Percentiles rank a stretch among this genome's conserved stretches.
These are phyloP conservation scores for Fusarium coffeatum DNA, from an alignment of 2,329 filamentous ascomycete species.

Conservation along the genomic window DNA sequence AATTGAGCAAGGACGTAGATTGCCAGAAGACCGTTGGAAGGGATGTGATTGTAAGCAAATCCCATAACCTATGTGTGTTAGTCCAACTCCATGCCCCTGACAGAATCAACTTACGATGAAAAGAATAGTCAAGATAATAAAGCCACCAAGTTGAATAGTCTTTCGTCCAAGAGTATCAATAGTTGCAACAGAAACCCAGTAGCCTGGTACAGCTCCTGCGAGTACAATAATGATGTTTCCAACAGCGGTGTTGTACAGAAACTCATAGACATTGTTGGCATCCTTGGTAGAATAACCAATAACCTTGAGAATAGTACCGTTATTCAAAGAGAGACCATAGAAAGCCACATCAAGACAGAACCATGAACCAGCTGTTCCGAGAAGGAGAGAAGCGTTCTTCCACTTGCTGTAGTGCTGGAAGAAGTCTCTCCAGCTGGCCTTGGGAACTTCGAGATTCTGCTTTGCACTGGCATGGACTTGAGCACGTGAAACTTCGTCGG, in stretches of 20 bases:
- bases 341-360: conserved; percentile 75
- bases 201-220: conserved; percentile 82
- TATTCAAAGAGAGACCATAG: conserved; percentile 80
- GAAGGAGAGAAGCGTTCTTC: conserved; percentile 77
- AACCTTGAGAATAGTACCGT: conserved; percentile 74
- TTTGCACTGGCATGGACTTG: conserved; percentile 65
- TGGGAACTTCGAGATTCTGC: conserved; percentile 69
- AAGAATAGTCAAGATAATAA: conserved; percentile 69
- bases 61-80: conserved; percentile 61
- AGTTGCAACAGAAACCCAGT: conserved; percentile 81
- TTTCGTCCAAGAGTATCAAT: conserved; percentile 82
- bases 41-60: conserved; percentile 67
- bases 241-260: conserved; percentile 78
- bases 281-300: conserved; percentile 73
- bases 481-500: conserved; percentile 75
- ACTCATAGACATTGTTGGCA: conserved; percentile 70
- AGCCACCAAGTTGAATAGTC: conserved; percentile 77
- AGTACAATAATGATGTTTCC: conserved; percentile 84
- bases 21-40: conserved; percentile 64
- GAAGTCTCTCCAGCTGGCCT: conserved; percentile 80
- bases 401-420: conserved; percentile 74
- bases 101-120: conserved; percentile 55
- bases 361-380: conserved; percentile 88
- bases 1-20: conserved; percentile 68
- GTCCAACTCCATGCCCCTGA: fast-evolving